Percentiles rank a stretch among this genome's conserved stretches.
Conservation (phyloP, 2,329 filamentous ascomycete genomes). For the Alternaria ethzedia region DNA sequence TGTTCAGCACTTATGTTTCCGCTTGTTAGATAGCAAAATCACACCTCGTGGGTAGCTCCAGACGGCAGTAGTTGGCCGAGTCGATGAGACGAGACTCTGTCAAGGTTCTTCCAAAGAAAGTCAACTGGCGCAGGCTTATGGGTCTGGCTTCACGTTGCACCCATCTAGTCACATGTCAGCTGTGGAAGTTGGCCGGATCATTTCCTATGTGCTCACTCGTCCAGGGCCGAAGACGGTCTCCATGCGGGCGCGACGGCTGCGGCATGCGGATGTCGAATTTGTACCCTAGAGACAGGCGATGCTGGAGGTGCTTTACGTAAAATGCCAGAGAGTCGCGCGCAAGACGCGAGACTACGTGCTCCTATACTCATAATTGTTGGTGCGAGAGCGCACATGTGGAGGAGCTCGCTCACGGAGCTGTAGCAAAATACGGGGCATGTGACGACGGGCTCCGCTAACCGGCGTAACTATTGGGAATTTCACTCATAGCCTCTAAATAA, state of each 20-base stretch:
- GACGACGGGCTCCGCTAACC: conserved; percentile 16
- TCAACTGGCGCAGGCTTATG: conserved; percentile 95
- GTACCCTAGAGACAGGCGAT: not conserved
- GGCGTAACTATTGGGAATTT: conserved; percentile 1
- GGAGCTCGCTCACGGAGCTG: conserved; percentile 11
- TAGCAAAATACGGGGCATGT: conserved; percentile 13
- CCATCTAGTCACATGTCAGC: conserved; percentile 67
- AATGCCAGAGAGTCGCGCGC: conserved; percentile 4
- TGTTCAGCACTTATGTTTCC: conserved; percentile 18
- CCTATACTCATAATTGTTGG: conserved; percentile 25
- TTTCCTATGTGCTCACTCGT: conserved; percentile 57
- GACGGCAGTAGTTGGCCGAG: conserved; percentile 96
- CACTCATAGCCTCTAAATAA: conserved; percentile 6
- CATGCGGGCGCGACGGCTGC: conserved; percentile 58
- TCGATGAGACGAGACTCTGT: conserved; percentile 88
- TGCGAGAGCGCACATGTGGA: conserved; percentile 22
- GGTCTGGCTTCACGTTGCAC: conserved; percentile 89
- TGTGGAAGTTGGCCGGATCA: not conserved
- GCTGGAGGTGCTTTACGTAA: conserved; percentile 17
- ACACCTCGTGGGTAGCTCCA: conserved; percentile 85
- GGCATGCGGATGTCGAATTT: conserved; percentile 27
- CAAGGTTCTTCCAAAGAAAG: conserved; percentile 93
- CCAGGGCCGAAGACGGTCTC: conserved; percentile 64
- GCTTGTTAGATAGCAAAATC: not conserved
- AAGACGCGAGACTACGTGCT: conserved; percentile 8